Evolutionary conservation across 2,329 filamentous ascomycete genomes (phyloP), one percentile per base, ranked within the genome.

Genomic region (Microdochium nivale): DNA sequence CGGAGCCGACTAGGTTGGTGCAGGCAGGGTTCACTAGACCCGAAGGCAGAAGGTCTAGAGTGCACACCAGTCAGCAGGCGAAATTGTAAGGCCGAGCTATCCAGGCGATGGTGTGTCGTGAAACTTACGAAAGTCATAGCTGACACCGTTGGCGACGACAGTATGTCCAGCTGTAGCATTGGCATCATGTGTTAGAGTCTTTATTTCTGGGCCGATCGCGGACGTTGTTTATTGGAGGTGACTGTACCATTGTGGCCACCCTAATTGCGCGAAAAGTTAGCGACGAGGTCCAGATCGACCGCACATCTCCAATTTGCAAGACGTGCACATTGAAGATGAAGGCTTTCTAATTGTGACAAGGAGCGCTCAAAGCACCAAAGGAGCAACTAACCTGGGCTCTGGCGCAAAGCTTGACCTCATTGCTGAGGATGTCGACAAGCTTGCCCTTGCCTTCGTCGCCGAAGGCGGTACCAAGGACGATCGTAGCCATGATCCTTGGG

Each of bases 1-100:
- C 85, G 48, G 83, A 85, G 54, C 86, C 87, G 64, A 91, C 86
- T 52, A 91, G 72, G 70, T 90, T 91, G 60, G 81, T 76, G 65
- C 80, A 87, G 44, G 73, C 72, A 7, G 86, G 83, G 64, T 86
- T 88, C 58, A 91, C 75, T 54, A 91, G 77, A 54, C 88, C 88
- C 52, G 81, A 87, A 24, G 84, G 80, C 49, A 86, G 70, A 53
- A 87, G 77, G 65, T 85, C 46, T 47, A 24, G 8, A 30, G 3
- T 14, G 30, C 11, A 14, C 24, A 27, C 3, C 13, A 3, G 14
- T 11, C 5, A 24, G 46, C 30, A 9, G 19, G 16, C 8, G 23
- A n/a, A 14, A 11, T 8, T 14, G 3, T n/a, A 13, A 3, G 7
- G 13, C 5, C 23, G 3, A 7, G 10, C 24, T 27, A 21, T 47